Evolutionary conservation across 108 stramenopile genomes (phyloP), one percentile per base, ranked within the genome.

Genomic region (Pseudonitzschia pungens): DNA sequence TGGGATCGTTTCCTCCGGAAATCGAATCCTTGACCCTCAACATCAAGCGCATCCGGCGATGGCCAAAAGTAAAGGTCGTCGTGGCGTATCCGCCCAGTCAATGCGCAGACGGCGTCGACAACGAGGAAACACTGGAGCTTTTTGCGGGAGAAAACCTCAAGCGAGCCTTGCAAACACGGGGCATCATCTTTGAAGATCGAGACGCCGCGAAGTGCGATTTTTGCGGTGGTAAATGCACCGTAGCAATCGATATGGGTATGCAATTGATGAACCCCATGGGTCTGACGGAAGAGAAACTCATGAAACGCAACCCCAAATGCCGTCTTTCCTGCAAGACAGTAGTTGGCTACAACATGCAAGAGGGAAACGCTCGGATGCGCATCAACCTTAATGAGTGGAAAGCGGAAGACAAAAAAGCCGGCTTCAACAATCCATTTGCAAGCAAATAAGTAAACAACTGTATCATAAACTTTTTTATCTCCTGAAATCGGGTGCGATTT

Each of bases 91-190:
- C 93, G 18, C 88, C 91, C 8, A 21, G 50, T 21, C 72, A 81
- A 58, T 45, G 82, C 20, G 89, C 89, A 68, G 81, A 83, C 8
- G 92, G 87, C 76, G 75, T 65, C 12, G 36, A 40, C 60, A 62
- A 62, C 36, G 36, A 33, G 20, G 60, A 62, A 62, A 75, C 55
- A 0, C 68, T 95, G 43, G 87, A 91, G 72, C 75, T 95, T 12
- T 91, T 92, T 70, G 86, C 89, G 27, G 94, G 94, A 22, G 94
- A 95, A 68, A 95, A 92, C 74, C 69, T 95, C 63, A 70, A 89
- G 22, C 82, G 87, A 59, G 90, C 89, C 22, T 82, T 95, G 87
- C 77, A 91, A 28, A 82, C 78, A 20, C 72, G 88, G 11, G 90
- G 94, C 2, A 80, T 95, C 33, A 87, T 88, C 65, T 75, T 95